phyloP scores from a whole-genome alignment of 1,284 basidiomycete species.

The Macrocystidia cucumis region DNA sequence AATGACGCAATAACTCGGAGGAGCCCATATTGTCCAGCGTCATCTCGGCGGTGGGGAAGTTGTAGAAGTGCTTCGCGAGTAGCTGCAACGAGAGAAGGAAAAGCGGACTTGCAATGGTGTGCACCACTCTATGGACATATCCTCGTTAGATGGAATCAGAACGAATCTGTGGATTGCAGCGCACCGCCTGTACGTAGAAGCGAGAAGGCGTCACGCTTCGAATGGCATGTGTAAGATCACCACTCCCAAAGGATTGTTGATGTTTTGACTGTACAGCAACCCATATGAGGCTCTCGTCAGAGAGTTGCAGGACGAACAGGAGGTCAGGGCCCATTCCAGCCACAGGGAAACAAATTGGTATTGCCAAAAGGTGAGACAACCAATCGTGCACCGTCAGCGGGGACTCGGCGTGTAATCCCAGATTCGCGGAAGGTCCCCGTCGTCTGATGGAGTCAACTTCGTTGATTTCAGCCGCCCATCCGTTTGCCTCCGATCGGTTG shows the following conservation, averaged over 20 bases:
- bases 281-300: conserved; percentile 26
- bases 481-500: conserved; percentile 14
- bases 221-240: conserved; percentile 24
- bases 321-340: conserved; percentile 30
- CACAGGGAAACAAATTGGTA: conserved; percentile 29
- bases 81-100: too few species aligned
- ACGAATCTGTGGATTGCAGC: too few species aligned
- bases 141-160: too few species aligned
- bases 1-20: conserved; percentile 29
- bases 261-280: conserved; percentile 31
- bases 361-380: conserved; percentile 18
- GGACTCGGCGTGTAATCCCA: conserved; percentile 26
- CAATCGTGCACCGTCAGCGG: conserved; percentile 20
- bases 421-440: conserved; percentile 25
- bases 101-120: too few species aligned
- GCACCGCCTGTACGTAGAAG: conserved; percentile 29
- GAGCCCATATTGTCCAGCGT: conserved; percentile 26
- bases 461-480: conserved; percentile 16
- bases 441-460: conserved; percentile 18
- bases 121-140: too few species aligned
- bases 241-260: conserved; percentile 19
- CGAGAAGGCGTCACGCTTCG: conserved; percentile 27
- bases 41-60: conserved; percentile 22
- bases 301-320: conserved; percentile 24
- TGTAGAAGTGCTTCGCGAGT: too few species aligned